Evolutionary conservation across 495 filamentous ascomycete genomes (phyloP).

Genomic region (Tuber aestivum): DNA sequence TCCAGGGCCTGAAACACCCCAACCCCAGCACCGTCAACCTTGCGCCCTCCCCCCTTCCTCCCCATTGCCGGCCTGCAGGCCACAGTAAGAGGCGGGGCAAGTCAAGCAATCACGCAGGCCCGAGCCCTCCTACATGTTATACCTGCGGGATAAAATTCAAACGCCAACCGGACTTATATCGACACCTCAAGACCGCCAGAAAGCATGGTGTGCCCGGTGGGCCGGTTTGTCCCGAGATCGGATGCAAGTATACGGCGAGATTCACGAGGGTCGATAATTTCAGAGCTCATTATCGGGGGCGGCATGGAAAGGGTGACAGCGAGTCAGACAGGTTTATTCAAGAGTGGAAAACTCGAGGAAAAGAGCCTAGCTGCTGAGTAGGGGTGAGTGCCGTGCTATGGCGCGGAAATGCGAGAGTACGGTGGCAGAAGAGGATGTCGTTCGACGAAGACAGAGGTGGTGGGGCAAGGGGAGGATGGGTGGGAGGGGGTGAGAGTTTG

Average conservation of each 20-base stretch:
- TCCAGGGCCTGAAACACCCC: too few relatives aligned
- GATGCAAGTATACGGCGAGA: neutral
- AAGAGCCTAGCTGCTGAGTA: neutral
- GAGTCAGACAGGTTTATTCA: neutral
- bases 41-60: too few relatives aligned
- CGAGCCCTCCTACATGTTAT: neutral
- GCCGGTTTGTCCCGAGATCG: neutral
- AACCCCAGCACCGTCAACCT: too few relatives aligned
- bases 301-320: neutral
- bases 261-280: neutral
- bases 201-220: too few relatives aligned
- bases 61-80: neutral
- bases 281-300: neutral
- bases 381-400: neutral
- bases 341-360: neutral
- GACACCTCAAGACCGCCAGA: too few relatives aligned
- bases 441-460: neutral
- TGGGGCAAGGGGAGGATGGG: neutral
- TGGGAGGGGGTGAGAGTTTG: neutral
- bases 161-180: neutral
- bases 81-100: too few relatives aligned
- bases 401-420: neutral
- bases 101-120: neutral
- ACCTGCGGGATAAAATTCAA: neutral
- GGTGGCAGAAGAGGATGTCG: neutral